Conservation (phyloP, 495 filamentous ascomycete genomes). For the Aspergillus ellipticus region DNA sequence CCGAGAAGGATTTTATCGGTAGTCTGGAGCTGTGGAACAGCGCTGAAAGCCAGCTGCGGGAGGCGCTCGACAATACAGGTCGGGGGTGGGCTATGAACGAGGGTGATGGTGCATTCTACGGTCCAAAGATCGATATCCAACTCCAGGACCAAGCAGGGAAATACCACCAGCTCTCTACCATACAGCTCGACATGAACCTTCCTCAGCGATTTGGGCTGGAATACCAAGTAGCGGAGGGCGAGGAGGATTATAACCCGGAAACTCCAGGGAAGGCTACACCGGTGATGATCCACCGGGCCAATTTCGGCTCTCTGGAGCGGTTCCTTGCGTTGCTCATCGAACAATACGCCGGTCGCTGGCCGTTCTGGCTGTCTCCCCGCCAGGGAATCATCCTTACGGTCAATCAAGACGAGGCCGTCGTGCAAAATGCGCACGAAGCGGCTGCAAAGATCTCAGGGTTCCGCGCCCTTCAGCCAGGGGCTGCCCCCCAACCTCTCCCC, state of each 20-base stretch:
- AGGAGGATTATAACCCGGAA: conserved; percentile 66
- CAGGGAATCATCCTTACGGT: conserved; percentile 78
- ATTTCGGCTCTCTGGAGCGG: conserved; percentile 81
- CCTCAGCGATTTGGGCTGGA: conserved; percentile 76
- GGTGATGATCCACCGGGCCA: conserved; percentile 84
- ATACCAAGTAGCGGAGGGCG: conserved; percentile 55
- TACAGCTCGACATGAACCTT: conserved; percentile 92
- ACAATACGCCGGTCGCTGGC: conserved; percentile 76
- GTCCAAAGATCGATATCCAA: conserved; percentile 91
- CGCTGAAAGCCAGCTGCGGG: conserved; percentile 69
- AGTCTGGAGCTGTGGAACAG: conserved; percentile 74
- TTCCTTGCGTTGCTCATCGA: conserved; percentile 87
- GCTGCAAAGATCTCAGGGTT: conserved; percentile 34
- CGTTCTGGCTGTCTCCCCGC: conserved; percentile 86
- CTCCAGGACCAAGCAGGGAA: conserved; percentile 79
- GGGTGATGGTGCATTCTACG: conserved; percentile 92
- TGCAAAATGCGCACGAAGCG: conserved; percentile 52
- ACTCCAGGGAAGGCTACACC: conserved; percentile 65
- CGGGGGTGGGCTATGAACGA: conserved; percentile 67
- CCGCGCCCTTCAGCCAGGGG: conserved; percentile 24
- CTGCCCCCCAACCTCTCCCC: conserved; percentile 31
- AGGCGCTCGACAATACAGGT: conserved; percentile 63
- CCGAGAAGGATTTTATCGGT: conserved; percentile 73
- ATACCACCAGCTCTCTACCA: conserved; percentile 86
- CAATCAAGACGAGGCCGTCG: conserved; percentile 57